phyloP scores from a whole-genome alignment of 1,284 basidiomycete species.

The Gymnopus androsaceus region DNA sequence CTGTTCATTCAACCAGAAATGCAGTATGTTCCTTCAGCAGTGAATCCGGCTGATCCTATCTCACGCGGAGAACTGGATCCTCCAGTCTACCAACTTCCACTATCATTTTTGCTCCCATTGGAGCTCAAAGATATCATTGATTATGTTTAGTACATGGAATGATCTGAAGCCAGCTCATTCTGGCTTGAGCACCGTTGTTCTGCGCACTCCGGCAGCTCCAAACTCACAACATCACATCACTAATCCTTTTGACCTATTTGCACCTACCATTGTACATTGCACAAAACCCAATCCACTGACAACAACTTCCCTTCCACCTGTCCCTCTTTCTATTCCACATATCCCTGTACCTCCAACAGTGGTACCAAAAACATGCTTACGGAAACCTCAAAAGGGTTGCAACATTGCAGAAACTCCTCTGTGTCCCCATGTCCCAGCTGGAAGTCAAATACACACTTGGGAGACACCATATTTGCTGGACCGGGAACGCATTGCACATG shows the following conservation, averaged over 20 bases:
- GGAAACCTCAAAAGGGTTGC: background rate
- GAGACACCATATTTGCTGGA: background rate
- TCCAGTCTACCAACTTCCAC: conserved; percentile 1
- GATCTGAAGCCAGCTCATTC: background rate
- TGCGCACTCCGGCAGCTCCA: background rate
- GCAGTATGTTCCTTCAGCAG: conserved; percentile 29
- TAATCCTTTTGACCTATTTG: background rate
- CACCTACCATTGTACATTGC: too few species aligned
- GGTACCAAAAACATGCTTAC: too few species aligned
- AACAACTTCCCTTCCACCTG: background rate
- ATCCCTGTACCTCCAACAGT: background rate
- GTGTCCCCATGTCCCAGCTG: background rate
- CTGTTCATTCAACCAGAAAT: conserved; percentile 28
- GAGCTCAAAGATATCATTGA: conserved; percentile 21
- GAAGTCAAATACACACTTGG: background rate
- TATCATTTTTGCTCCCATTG: conserved; percentile 21
- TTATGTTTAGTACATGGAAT: conserved; percentile 15
- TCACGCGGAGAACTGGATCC: conserved; percentile 26
- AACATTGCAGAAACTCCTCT: background rate
- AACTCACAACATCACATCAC: too few species aligned
- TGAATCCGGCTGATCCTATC: conserved; percentile 37
- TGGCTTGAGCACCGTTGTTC: background rate
- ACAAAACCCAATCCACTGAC: too few species aligned
- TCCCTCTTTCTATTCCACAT: too few species aligned
- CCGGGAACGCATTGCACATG: background rate